Conservation (phyloP, 2,329 filamentous ascomycete genomes). For the Chaetomiaceae sp. region DNA sequence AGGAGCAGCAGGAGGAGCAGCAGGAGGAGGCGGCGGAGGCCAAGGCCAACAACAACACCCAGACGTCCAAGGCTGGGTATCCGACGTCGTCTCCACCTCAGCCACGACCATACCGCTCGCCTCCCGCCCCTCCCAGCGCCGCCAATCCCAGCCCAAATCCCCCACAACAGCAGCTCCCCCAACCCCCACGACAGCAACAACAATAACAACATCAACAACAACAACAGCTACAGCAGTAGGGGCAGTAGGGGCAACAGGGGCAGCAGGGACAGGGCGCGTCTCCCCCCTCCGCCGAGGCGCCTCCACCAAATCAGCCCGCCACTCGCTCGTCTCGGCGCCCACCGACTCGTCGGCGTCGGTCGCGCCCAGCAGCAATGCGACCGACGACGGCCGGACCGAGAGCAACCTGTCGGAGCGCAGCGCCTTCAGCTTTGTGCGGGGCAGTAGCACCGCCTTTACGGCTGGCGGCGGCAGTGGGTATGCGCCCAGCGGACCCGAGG, state of each 20-base stretch:
- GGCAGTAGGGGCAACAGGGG: neutral
- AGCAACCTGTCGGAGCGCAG: slow-evolving; percentile 55
- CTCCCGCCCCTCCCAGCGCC: neutral
- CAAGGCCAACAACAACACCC: slow-evolving; percentile 38
- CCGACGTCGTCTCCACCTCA: slow-evolving; percentile 48
- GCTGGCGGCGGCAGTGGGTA: neutral
- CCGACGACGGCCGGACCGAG: slow-evolving; percentile 40
- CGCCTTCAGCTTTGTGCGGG: slow-evolving; percentile 34
- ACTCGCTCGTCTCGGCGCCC: neutral
- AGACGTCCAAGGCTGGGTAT: slow-evolving; percentile 56
- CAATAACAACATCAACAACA: too few species aligned
- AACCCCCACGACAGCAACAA: too few species aligned
- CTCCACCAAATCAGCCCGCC: slow-evolving; percentile 12
- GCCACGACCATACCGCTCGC: slow-evolving; percentile 18
- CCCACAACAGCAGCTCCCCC: neutral
- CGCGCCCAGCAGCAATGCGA: neutral
- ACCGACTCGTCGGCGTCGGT: neutral
- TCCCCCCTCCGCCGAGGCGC: slow-evolving; percentile 6
- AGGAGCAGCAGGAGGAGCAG: neutral
- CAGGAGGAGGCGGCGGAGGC: slow-evolving; percentile 14
- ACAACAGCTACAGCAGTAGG: neutral
- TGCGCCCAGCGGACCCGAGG: neutral
- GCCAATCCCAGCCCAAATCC: neutral
- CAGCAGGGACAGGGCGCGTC: slow-evolving; percentile 1
- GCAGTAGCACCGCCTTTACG: too few species aligned